A percentile compares a stretch with the other conserved stretches of the same genome.
These are phyloP conservation scores for Dacryopinax primogenitus DNA, from an alignment of 768 basidiomycete species.

Conservation along the genomic window DNA sequence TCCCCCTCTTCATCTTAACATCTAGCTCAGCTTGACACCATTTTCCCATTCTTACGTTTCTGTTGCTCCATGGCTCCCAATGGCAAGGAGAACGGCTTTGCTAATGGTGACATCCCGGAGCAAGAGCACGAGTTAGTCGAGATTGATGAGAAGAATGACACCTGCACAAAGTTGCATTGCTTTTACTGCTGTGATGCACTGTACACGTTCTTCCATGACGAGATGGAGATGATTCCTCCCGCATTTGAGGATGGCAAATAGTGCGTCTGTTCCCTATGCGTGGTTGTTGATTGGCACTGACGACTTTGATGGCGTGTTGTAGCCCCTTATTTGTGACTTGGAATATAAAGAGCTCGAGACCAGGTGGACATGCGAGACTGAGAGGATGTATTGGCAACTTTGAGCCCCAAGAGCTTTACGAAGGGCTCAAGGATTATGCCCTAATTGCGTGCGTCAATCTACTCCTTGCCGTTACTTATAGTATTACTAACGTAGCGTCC, in stretches of 20 bases:
- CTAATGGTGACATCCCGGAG: background rate
- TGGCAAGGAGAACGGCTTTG: background rate
- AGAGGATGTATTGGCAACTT: conserved; percentile 96
- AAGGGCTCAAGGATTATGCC: conserved; percentile 81
- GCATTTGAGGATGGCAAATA: conserved; percentile 62
- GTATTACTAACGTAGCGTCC: background rate
- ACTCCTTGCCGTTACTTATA: conserved; percentile 4
- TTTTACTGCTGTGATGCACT: conserved; percentile 33
- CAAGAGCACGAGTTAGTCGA: background rate
- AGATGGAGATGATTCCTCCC: conserved; percentile 43
- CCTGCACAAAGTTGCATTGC: conserved; percentile 20
- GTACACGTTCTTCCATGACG: conserved; percentile 30
- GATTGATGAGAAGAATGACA: background rate
- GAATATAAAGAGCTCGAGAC: conserved; percentile 58
- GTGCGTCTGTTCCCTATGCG: conserved; percentile 36
- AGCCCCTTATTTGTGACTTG: conserved; percentile 96
- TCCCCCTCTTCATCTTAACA: background rate
- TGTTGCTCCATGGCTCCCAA: background rate
- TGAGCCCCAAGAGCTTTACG: conserved; percentile 53
- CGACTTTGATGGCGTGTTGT: background rate
- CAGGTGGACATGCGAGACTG: conserved; percentile 49
- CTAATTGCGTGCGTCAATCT: conserved; percentile 43
- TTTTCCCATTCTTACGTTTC: background rate
- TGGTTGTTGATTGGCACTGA: background rate
- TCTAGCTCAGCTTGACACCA: background rate